Evolutionary conservation across 208 protist genomes (phyloP), one percentile per base, ranked within the genome.

Genomic region (Trypanosoma avium): DNA sequence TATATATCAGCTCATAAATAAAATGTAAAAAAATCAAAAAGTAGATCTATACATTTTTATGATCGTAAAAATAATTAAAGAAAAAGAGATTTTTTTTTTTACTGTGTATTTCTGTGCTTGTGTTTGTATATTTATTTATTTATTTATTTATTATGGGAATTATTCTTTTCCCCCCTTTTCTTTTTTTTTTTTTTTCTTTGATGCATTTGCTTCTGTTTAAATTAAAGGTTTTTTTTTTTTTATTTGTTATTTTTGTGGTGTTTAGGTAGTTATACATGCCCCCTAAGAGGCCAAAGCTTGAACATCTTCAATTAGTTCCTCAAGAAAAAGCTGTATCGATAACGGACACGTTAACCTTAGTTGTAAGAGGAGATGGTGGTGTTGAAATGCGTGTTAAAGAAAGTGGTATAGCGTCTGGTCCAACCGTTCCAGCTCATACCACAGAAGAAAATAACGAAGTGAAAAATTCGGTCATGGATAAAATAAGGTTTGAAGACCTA

Each of bases 341-440:
- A 57, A 95, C 89, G 12, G 89, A 96, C 70, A 96, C 90, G 1
- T 82, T 96, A 73, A 96, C 90, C 0, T 43, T 96, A 67, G 86
- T 93, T 46, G 87, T 96, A n/a, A 92, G 90, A 56, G 87, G 85
- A 24, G 87, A 93, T 58, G 85, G 84, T 10, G 90, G 86, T 30
- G 65, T 82, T 54, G 84, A 92, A 56, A 84, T 93, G 82, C 82
- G 86, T n/a, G 87, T 93, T n/a, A 93, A 96, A 36, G 78, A 90
- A 57, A 85, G 73, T n/a, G 87, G 82, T 30, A 89, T 93, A 21
- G 81, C 81, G 2, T 85, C 79, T 35, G 67, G 65, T 8, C 64
- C 74, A 27, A 43, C 68, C 2, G 32, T 62, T 33, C 53, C 66
- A 3, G 45, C 73, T 21, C 46, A 65, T 45, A 56, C 61, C 21